Evolutionary conservation across 2,329 filamentous ascomycete genomes (phyloP).

Genomic region (Xylariaceae sp.): DNA sequence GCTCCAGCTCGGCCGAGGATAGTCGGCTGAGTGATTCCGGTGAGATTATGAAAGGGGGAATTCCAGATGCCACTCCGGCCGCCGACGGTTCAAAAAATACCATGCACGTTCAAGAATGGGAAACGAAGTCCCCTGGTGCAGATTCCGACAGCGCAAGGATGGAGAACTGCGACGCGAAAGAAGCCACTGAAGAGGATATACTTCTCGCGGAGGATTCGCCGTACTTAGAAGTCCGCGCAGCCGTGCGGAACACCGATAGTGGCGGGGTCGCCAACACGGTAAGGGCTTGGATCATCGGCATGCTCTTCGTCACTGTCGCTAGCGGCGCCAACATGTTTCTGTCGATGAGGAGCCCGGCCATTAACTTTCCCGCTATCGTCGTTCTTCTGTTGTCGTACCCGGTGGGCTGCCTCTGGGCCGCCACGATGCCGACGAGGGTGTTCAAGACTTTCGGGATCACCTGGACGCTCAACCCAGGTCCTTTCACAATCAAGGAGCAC

Average conservation of each 20-base stretch:
- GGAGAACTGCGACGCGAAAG: conserved; percentile 29
- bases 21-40: conserved; percentile 11
- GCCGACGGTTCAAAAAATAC: conserved; percentile 30
- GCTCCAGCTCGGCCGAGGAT: conserved; percentile 13
- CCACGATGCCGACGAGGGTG: conserved; percentile 36
- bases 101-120: conserved; percentile 32
- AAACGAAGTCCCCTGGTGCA: conserved; percentile 32
- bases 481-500: conserved; percentile 44
- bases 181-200: conserved; percentile 30
- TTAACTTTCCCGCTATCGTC: conserved; percentile 36
- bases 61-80: conserved; percentile 22
- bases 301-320: conserved; percentile 39
- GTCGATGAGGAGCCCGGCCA: conserved; percentile 32
- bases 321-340: conserved; percentile 37
- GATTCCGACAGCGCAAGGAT: conserved; percentile 32
- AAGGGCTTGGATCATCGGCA: conserved; percentile 41
- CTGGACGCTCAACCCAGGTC: conserved; percentile 41
- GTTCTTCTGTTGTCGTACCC: conserved; percentile 40
- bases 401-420: conserved; percentile 40
- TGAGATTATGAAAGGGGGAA: conserved; percentile 20
- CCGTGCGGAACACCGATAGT: conserved; percentile 41
- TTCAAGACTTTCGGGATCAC: conserved; percentile 38
- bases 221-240: conserved; percentile 37
- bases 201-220: conserved; percentile 35
- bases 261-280: conserved; percentile 39